phyloP scores from a whole-genome alignment of 257 asterid species.

The Sherardia arvensis region DNA sequence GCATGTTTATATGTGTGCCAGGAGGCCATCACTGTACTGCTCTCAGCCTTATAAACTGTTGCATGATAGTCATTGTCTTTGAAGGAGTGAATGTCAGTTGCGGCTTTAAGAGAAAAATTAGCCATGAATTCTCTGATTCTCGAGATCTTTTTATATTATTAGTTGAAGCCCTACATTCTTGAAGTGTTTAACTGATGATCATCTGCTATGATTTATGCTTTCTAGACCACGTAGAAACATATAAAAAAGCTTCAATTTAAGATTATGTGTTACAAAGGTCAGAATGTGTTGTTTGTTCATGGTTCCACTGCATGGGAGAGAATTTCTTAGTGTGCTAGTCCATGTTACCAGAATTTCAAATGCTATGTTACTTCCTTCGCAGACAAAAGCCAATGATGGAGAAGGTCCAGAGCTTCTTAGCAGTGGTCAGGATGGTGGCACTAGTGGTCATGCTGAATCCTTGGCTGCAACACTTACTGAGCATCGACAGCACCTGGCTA shows the following conservation, averaged over 20 bases:
- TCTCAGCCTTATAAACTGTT: not conserved
- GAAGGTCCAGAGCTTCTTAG: slow-evolving; percentile 93
- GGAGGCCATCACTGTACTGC: not conserved
- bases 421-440: slow-evolving; percentile 54
- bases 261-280: not conserved
- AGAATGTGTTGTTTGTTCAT: not conserved
- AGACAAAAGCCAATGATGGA: slow-evolving; percentile 93
- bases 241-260: not conserved
- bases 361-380: slow-evolving; percentile 15
- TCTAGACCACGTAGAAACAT: not conserved
- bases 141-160: not conserved
- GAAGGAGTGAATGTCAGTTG: not conserved
- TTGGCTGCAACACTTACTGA: slow-evolving; percentile 83
- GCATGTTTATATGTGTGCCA: not conserved
- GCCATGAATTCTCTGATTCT: not conserved
- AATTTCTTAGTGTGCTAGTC: no score
- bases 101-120: not conserved
- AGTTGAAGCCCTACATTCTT: not conserved
- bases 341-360: not conserved
- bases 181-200: not conserved
- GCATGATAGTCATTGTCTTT: not conserved
- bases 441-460: slow-evolving; percentile 85
- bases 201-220: not conserved
- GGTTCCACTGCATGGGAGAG: not conserved
- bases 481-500: slow-evolving; percentile 86